A percentile compares a stretch with the other conserved stretches of the same genome.
Conservation (phyloP, 352 stramenopile genomes). For the Globisporangium viniferum region DNA sequence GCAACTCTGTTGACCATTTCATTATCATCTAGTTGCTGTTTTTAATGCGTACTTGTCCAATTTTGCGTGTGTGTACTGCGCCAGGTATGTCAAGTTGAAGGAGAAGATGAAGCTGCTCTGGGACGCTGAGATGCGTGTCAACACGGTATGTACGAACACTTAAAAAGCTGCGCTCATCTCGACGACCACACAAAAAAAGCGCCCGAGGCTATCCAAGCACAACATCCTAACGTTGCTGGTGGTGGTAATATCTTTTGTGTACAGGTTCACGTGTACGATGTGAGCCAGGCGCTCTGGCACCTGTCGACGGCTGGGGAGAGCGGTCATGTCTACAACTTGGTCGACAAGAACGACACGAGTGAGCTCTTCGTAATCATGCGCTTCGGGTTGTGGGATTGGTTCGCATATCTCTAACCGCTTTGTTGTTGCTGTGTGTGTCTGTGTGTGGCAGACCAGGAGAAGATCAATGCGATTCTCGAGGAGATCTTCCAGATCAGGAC, state of each 20-base stretch:
- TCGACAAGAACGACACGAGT: conserved; percentile 88
- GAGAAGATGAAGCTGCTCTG: conserved; percentile 89
- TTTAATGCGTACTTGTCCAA: background rate
- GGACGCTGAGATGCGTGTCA: conserved; percentile 84
- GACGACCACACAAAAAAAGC: background rate
- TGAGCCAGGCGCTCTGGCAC: conserved; percentile 78
- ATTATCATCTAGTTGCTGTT: background rate
- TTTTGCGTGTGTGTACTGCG: background rate
- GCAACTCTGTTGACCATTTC: background rate
- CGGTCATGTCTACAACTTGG: conserved; percentile 79
- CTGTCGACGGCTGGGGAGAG: conserved; percentile 45
- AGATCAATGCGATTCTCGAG: conserved; percentile 73
- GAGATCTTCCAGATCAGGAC: conserved; percentile 82
- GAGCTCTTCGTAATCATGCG: conserved; percentile 13
- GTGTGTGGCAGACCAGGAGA: conserved; percentile 53
- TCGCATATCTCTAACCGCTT: background rate
- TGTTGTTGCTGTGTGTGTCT: background rate
- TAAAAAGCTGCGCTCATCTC: background rate
- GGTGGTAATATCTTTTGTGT: background rate
- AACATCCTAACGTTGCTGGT: background rate
- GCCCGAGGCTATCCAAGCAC: background rate
- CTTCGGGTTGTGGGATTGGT: background rate
- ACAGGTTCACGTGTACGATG: conserved; percentile 78
- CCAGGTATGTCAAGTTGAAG: conserved; percentile 75
- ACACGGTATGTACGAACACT: conserved; percentile 60